Conservation (phyloP, 2,329 filamentous ascomycete genomes). For the Ophiostoma montium region DNA sequence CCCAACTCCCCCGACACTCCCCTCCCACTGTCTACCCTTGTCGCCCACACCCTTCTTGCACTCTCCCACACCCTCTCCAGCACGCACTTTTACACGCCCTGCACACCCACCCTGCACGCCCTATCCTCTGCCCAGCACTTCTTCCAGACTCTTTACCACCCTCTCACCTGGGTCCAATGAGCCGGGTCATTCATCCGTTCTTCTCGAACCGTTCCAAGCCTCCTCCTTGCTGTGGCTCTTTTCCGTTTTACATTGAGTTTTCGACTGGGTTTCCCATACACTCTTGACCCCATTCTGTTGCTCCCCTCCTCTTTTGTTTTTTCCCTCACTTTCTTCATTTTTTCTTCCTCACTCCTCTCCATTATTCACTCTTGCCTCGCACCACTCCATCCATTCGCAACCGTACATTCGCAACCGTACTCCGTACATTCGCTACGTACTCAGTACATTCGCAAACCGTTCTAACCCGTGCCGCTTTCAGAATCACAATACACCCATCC, state of each 20-base stretch:
- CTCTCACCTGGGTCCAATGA: slow-evolving; percentile 16
- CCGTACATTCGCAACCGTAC: too few relatives aligned
- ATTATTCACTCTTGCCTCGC: neutral
- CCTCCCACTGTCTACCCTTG: slow-evolving; percentile 11
- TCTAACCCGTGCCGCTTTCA: too few relatives aligned
- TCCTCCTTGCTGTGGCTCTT: slow-evolving; percentile 1
- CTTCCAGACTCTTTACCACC: slow-evolving; percentile 2
- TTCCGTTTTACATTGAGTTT: neutral
- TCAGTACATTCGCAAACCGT: too few relatives aligned
- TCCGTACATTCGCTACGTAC: too few relatives aligned
- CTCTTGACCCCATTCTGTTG: neutral
- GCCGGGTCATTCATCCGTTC: slow-evolving; percentile 19
- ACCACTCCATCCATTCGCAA: too few relatives aligned
- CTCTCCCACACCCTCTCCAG: slow-evolving; percentile 1
- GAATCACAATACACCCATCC: too few relatives aligned
- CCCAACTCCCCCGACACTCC: slow-evolving; percentile 8
- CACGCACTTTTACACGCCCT: neutral
- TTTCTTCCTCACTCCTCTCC: neutral
- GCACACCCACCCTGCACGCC: neutral
- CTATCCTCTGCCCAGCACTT: neutral
- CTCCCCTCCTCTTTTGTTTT: neutral
- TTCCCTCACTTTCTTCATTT: neutral
- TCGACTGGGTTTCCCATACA: neutral
- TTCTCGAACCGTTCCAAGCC: slow-evolving; percentile 7
- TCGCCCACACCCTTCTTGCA: slow-evolving; percentile 6